A percentile compares a stretch with the other conserved stretches of the same genome.
phyloP scores from a whole-genome alignment of 2,329 filamentous ascomycete genomes.

The Boeremia lycopersici region DNA sequence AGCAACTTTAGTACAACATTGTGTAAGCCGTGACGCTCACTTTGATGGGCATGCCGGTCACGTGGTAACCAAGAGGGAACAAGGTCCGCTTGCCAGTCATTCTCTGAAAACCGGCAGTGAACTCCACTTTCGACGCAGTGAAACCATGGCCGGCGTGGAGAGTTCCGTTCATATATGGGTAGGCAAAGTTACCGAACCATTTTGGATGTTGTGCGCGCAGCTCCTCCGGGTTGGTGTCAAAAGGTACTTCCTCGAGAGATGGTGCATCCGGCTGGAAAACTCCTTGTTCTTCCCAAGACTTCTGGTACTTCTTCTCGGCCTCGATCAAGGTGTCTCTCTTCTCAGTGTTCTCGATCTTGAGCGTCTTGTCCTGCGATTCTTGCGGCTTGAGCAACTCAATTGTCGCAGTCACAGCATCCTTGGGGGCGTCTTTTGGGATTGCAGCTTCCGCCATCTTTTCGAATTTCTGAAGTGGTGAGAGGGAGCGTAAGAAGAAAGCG shows the following conservation, averaged over 20 bases:
- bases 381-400: conserved; percentile 61
- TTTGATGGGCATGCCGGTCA: conserved; percentile 94
- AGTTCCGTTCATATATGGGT: conserved; percentile 54
- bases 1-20: not conserved
- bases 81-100: conserved; percentile 89
- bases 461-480: conserved; percentile 11
- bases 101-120: conserved; percentile 81
- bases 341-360: conserved; percentile 77
- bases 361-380: conserved; percentile 63
- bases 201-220: conserved; percentile 84
- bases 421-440: conserved; percentile 34
- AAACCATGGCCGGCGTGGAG: conserved; percentile 93
- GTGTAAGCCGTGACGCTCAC: conserved; percentile 1
- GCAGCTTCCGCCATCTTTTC: conserved; percentile 41
- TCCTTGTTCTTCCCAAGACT: conserved; percentile 75
- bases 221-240: conserved; percentile 74
- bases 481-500: conserved; percentile 24
- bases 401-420: conserved; percentile 57
- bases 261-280: conserved; percentile 90
- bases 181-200: conserved; percentile 83
- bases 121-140: conserved; percentile 91
- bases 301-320: conserved; percentile 91
- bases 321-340: conserved; percentile 83
- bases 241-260: conserved; percentile 75
- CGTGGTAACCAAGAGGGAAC: conserved; percentile 94